Percentiles rank a stretch among this genome's conserved stretches.
These are phyloP conservation scores for Actinomortierella ambigua DNA, from an alignment of 371 early-diverging fungal species.

Conservation along the genomic window DNA sequence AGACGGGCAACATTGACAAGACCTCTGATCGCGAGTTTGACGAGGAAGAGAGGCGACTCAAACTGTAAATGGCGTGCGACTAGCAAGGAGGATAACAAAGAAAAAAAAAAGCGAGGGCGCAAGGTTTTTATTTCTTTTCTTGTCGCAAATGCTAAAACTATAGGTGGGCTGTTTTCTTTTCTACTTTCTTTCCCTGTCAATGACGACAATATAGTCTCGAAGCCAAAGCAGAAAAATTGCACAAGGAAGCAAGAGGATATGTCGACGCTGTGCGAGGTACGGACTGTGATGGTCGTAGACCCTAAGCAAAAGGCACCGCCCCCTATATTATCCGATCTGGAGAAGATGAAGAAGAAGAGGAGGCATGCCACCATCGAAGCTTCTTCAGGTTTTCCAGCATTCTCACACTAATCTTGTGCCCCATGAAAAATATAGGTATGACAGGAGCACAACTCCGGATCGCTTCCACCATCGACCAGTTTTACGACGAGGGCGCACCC, in stretches of 20 bases:
- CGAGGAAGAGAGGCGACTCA: conserved; percentile 84
- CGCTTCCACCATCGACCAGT: conserved; percentile 76
- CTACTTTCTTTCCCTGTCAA: not conserved
- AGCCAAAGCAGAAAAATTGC: conserved; percentile 81
- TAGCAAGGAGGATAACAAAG: too few species aligned
- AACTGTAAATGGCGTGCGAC: conserved; percentile 52
- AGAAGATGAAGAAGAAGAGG: not conserved
- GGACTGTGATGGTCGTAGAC: too few species aligned
- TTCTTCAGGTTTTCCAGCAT: too few species aligned
- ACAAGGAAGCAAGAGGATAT: conserved; percentile 94
- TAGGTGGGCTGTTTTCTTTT: not conserved
- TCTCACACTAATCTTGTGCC: not conserved
- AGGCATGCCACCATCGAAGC: too few species aligned
- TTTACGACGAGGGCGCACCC: conserved; percentile 60
- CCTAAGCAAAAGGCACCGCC: too few species aligned
- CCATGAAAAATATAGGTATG: conserved; percentile 65
- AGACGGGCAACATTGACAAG: conserved; percentile 24
- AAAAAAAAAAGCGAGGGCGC: too few species aligned
- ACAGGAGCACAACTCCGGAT: conserved; percentile 83
- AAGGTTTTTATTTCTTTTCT: too few species aligned
- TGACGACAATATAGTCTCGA: conserved; percentile 71
- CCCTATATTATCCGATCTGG: too few species aligned
- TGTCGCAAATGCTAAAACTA: too few species aligned
- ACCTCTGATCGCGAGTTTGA: conserved; percentile 82
- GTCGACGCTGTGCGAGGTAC: conserved; percentile 83